Conservation (phyloP, 148 eudicot species). For the Cornus kousa region DNA sequence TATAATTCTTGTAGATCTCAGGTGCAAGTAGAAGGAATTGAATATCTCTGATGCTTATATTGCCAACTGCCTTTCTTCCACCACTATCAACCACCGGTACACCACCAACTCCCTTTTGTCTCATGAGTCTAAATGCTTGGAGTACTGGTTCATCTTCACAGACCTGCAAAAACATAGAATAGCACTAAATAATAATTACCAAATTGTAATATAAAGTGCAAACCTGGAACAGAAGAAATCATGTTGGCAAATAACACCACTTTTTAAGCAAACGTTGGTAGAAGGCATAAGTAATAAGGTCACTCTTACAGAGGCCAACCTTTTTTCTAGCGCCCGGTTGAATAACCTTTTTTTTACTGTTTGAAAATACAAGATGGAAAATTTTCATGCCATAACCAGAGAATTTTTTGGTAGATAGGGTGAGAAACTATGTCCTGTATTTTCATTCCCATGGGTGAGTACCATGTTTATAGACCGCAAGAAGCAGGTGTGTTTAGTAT, state of each 20-base stretch:
- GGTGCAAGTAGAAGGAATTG: conserved; percentile 87
- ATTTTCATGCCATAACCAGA: too few relatives aligned
- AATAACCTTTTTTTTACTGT: too few relatives aligned
- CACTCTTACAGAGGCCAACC: too few relatives aligned
- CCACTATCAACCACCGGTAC: conserved; percentile 69
- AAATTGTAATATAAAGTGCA: not conserved
- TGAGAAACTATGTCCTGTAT: too few relatives aligned
- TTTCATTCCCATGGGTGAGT: not conserved
- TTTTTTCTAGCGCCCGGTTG: too few relatives aligned
- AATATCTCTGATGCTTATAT: conserved; percentile 89
- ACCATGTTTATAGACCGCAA: not conserved
- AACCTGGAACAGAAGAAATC: not conserved
- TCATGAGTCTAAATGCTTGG: conserved; percentile 90
- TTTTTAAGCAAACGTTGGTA: too few relatives aligned
- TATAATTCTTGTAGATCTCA: conserved; percentile 82
- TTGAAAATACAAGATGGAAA: too few relatives aligned
- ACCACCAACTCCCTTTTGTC: conserved; percentile 79
- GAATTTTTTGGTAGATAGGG: too few relatives aligned
- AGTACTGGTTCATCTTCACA: conserved; percentile 86
- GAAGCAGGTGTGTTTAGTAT: not conserved
- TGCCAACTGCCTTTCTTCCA: conserved; percentile 80
- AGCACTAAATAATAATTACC: not conserved
- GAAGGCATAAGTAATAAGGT: not conserved
- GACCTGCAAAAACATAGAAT: conserved; percentile 39
- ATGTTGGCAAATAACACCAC: not conserved